A percentile compares a stretch with the other conserved stretches of the same genome.
Conservation (phyloP, 495 filamentous ascomycete species). For the Annulohypoxylon moriforme region DNA sequence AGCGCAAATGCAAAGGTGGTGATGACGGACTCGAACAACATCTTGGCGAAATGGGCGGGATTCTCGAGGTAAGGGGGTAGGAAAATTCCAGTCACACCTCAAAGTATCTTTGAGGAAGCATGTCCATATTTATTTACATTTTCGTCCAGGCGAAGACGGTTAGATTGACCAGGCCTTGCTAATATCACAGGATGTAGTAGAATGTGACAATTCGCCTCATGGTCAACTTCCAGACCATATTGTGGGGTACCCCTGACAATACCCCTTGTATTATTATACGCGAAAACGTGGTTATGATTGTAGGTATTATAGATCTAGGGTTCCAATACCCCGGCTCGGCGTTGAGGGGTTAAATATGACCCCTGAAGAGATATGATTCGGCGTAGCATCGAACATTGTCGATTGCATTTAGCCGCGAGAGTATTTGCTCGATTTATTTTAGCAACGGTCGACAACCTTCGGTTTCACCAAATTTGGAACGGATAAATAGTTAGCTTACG, state of each 20-base stretch:
- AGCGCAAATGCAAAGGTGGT: conserved; percentile 47
- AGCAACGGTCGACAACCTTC: conserved; percentile 11
- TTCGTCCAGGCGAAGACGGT: background rate
- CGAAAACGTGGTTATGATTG: conserved; percentile 18
- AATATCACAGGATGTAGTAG: conserved; percentile 26
- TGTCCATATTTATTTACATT: conserved; percentile 8
- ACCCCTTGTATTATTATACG: conserved; percentile 5
- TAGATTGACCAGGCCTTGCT: conserved; percentile 24
- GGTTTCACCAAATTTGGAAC: conserved; percentile 23
- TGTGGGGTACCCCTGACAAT: conserved; percentile 13
- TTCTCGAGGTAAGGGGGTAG: background rate
- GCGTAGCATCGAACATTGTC: conserved; percentile 8
- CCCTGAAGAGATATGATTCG: conserved; percentile 15
- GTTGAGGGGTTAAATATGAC: conserved; percentile 32
- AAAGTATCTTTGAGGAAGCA: background rate
- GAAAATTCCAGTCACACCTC: background rate
- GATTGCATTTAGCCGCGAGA: conserved; percentile 37
- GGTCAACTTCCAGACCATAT: conserved; percentile 30
- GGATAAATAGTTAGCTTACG: conserved; percentile 31
- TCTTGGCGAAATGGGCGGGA: background rate
- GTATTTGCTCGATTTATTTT: conserved; percentile 15
- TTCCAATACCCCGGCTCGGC: conserved; percentile 43
- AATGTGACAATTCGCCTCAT: conserved; percentile 24
- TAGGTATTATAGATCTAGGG: conserved; percentile 1
- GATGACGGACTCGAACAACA: conserved; percentile 47